Evolutionary conservation across 108 stramenopile genomes (phyloP).

Genomic region (Conticribra weissflogii): DNA sequence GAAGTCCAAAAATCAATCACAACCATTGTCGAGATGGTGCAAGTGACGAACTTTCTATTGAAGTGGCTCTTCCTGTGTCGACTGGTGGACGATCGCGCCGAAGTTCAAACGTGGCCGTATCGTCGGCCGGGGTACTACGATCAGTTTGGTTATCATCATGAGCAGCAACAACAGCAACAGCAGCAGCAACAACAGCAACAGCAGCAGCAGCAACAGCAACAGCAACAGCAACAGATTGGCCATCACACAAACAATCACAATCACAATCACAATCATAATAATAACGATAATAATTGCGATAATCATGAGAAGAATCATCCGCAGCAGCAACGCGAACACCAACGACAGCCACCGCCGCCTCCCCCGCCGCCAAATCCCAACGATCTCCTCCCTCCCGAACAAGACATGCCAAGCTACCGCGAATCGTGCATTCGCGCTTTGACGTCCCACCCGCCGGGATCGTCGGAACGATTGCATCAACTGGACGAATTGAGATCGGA

Average conservation of each 20-base stretch:
- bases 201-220: slow-evolving; percentile 17
- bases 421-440: slow-evolving; percentile 58
- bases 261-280: no score
- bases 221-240: slow-evolving; percentile 7
- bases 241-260: no score
- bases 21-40: slow-evolving; percentile 56
- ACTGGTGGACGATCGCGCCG: slow-evolving; percentile 69
- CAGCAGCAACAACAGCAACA: slow-evolving; percentile 25
- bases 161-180: slow-evolving; percentile 10
- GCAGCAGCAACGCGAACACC: slow-evolving; percentile 17
- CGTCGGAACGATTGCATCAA: slow-evolving; percentile 58
- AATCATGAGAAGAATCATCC: not conserved
- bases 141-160: slow-evolving; percentile 5
- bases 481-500: slow-evolving; percentile 76
- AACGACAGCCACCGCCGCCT: slow-evolving; percentile 15
- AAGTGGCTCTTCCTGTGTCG: slow-evolving; percentile 85
- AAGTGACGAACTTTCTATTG: slow-evolving; percentile 81
- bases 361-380: not conserved
- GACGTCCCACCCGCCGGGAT: slow-evolving; percentile 78
- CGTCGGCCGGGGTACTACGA: slow-evolving; percentile 49
- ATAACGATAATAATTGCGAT: no score
- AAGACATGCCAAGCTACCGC: slow-evolving; percentile 33
- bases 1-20: no score
- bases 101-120: slow-evolving; percentile 81
- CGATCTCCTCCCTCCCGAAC: slow-evolving; percentile 2